phyloP scores from a whole-genome alignment of 208 protist species.

The Acanthamoeba royreba region DNA sequence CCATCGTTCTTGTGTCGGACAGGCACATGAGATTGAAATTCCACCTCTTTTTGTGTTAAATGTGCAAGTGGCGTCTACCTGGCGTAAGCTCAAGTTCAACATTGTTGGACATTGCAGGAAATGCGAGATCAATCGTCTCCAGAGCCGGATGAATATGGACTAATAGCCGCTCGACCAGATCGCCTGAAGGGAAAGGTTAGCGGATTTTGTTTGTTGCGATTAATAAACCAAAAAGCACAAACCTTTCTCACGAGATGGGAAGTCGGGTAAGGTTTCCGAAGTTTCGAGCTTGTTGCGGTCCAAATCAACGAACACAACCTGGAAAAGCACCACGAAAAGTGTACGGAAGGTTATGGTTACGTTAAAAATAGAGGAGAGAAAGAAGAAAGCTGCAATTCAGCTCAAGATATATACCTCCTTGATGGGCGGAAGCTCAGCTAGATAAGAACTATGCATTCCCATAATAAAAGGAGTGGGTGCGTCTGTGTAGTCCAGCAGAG shows the following conservation, averaged over 20 bases:
- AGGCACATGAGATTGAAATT: neutral
- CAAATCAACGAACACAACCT: neutral
- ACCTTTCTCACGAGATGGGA: neutral
- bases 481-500: neutral
- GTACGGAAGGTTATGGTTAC: neutral
- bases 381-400: neutral
- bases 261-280: neutral
- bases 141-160: neutral
- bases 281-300: neutral
- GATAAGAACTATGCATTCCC: neutral
- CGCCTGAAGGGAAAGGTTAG: neutral
- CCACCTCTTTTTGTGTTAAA: too few species aligned
- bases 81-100: neutral
- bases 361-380: neutral
- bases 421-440: neutral
- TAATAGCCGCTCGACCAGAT: neutral
- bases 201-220: neutral
- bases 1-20: neutral
- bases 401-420: neutral
- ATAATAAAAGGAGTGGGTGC: slow-evolving; percentile 21
- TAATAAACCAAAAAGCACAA: neutral
- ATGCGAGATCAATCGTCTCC: neutral
- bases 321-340: neutral
- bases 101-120: neutral
- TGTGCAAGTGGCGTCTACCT: too few species aligned